Conservation (phyloP, 768 basidiomycete species). For the Royoungia palumana region DNA sequence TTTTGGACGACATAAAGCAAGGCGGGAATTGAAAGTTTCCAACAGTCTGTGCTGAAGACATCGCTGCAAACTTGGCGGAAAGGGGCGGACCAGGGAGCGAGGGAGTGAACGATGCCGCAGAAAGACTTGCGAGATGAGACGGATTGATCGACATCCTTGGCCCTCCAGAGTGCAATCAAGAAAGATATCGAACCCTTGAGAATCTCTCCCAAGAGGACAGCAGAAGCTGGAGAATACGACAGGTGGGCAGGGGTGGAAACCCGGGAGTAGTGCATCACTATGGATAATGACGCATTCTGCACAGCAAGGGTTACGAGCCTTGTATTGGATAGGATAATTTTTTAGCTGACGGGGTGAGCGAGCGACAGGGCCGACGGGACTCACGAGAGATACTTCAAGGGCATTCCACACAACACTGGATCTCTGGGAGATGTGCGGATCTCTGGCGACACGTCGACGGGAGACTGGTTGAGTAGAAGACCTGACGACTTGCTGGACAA, state of each 20-base stretch:
- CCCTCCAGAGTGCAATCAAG: conserved; percentile 67
- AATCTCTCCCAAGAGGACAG: conserved; percentile 92
- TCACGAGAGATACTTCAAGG: conserved; percentile 80
- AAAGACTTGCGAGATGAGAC: conserved; percentile 42
- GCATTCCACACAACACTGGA: conserved; percentile 66
- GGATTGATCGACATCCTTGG: conserved; percentile 42
- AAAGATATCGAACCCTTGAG: conserved; percentile 93
- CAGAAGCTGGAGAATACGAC: conserved; percentile 90
- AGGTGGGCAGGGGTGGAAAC: conserved; percentile 74
- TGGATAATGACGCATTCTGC: conserved; percentile 92
- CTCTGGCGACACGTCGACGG: conserved; percentile 33
- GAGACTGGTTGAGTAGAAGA: conserved; percentile 33
- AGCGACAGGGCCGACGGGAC: conserved; percentile 25
- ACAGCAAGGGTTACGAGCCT: conserved; percentile 85
- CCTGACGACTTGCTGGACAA: conserved; percentile 39
- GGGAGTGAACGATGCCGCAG: conserved; percentile 32
- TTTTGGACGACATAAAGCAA: conserved; percentile 96
- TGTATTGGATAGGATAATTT: conserved; percentile 1
- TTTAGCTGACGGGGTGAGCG: conserved; percentile 3
- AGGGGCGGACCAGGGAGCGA: conserved; percentile 46
- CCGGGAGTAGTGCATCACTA: conserved; percentile 99
- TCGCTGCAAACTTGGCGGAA: conserved; percentile 61
- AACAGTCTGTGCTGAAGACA: conserved; percentile 89
- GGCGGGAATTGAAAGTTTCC: conserved; percentile 97
- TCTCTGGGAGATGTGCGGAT: conserved; percentile 19